These are phyloP conservation scores for Entomortierella lignicola DNA, from an alignment of 192 early-diverging fungal genomes.

Conservation along the genomic window DNA sequence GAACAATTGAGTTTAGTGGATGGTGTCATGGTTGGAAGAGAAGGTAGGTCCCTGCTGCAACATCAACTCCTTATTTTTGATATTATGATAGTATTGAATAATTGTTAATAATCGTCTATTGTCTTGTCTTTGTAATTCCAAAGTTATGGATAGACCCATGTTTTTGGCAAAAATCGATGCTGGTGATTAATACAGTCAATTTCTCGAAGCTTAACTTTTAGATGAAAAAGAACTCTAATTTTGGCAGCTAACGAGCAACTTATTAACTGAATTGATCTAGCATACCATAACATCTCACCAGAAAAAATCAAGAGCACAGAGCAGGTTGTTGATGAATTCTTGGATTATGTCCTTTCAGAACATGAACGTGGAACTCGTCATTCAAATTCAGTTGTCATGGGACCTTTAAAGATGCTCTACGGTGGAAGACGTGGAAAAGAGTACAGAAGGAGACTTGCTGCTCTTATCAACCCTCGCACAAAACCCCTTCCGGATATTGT, in stretches of 20 bases:
- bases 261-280: too few species aligned
- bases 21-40: constrained; percentile 79
- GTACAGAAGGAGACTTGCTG: constrained; percentile 48
- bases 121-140: neutral
- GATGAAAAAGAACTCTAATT: too few species aligned
- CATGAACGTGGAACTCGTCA: constrained; percentile 46
- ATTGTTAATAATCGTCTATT: too few species aligned
- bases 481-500: constrained; percentile 42
- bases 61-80: too few species aligned
- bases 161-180: constrained; percentile 71
- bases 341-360: constrained; percentile 37
- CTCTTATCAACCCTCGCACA: constrained; percentile 23
- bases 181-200: constrained; percentile 46
- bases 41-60: too few species aligned
- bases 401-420: constrained; percentile 58
- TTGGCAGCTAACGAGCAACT: too few species aligned
- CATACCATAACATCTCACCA: constrained; percentile 27
- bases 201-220: too few species aligned
- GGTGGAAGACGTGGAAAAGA: constrained; percentile 44
- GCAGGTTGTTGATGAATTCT: constrained; percentile 52
- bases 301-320: constrained; percentile 35
- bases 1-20: constrained; percentile 63
- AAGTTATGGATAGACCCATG: constrained; percentile 75
- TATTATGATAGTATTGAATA: too few species aligned
- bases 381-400: constrained; percentile 53